A percentile compares a stretch with the other conserved stretches of the same genome.
Evolutionary conservation across 2,329 filamentous ascomycete species (phyloP).

Genomic region (Talaromyces sp.): DNA sequence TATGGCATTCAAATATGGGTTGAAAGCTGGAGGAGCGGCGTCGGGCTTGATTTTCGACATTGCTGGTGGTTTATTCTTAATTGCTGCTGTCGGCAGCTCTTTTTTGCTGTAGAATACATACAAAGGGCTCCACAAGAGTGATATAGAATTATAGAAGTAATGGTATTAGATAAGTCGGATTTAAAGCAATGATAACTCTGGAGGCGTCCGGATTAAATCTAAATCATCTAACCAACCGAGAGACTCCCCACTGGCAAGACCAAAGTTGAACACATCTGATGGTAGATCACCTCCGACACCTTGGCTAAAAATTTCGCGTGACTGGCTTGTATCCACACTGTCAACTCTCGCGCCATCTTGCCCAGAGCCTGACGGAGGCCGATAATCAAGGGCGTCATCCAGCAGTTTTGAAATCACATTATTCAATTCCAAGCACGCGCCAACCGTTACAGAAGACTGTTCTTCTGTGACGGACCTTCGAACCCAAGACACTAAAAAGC

Average conservation of each 20-base stretch:
- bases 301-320: constrained; percentile 5
- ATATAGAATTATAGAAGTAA: not conserved
- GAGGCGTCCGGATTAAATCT: not conserved
- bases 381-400: not conserved
- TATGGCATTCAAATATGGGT: not conserved
- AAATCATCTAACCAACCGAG: not conserved
- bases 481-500: constrained; percentile 25
- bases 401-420: not conserved
- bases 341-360: not conserved
- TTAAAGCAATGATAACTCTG: not conserved
- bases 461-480: constrained; percentile 17
- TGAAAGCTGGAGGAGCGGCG: not conserved
- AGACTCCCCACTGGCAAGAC: not conserved
- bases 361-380: not conserved
- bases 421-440: constrained; percentile 20
- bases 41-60: constrained; percentile 3
- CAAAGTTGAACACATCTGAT: not conserved
- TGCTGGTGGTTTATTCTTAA: not conserved
- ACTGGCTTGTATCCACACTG: not conserved
- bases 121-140: not conserved
- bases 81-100: not conserved
- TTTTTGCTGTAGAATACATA: not conserved
- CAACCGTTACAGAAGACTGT: constrained; percentile 16
- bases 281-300: not conserved
- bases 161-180: not conserved